A percentile compares a stretch with the other conserved stretches of the same genome.
phyloP scores from a whole-genome alignment of 2,329 filamentous ascomycete species.

The Pseudogymnoascus sp. region DNA sequence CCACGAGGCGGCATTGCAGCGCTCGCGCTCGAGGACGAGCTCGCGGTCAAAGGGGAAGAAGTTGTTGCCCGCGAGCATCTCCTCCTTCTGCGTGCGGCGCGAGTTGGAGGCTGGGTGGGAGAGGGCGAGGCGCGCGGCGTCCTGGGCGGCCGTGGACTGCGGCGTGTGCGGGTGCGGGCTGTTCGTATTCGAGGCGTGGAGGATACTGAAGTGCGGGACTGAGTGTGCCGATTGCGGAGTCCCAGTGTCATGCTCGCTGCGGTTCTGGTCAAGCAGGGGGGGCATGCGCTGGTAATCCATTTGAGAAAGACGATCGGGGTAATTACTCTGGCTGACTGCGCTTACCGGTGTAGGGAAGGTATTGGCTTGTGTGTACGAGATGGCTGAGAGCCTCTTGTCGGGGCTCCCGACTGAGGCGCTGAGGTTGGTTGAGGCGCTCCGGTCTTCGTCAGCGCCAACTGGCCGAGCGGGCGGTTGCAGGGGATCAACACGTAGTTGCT shows the following conservation, averaged over 20 bases:
- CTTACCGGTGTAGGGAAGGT: conserved; percentile 56
- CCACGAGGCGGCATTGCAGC: conserved; percentile 73
- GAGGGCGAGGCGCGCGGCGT: conserved; percentile 25
- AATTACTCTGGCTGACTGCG: conserved; percentile 35
- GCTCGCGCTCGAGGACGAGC: conserved; percentile 73
- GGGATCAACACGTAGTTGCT: conserved; percentile 52
- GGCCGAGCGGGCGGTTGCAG: conserved; percentile 44
- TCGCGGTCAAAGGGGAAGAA: conserved; percentile 73
- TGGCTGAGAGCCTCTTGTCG: conserved; percentile 52
- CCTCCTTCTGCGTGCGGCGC: conserved; percentile 64
- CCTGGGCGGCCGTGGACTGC: conserved; percentile 21
- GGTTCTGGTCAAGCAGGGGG: conserved; percentile 49
- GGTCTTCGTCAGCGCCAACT: conserved; percentile 48
- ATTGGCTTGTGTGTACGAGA: conserved; percentile 42
- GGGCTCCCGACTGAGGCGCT: conserved; percentile 50
- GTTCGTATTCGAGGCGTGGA: conserved; percentile 42
- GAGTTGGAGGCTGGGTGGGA: conserved; percentile 24
- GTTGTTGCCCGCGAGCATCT: conserved; percentile 74
- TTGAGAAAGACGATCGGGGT: conserved; percentile 31
- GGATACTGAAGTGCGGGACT: conserved; percentile 49
- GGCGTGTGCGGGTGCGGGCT: conserved; percentile 34
- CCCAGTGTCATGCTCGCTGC: conserved; percentile 46
- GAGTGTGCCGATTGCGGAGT: conserved; percentile 34
- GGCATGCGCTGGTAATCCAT: conserved; percentile 53
- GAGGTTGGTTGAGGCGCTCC: conserved; percentile 49